phyloP scores from a whole-genome alignment of 108 stramenopile genomes.

The Epithemia pelagica region DNA sequence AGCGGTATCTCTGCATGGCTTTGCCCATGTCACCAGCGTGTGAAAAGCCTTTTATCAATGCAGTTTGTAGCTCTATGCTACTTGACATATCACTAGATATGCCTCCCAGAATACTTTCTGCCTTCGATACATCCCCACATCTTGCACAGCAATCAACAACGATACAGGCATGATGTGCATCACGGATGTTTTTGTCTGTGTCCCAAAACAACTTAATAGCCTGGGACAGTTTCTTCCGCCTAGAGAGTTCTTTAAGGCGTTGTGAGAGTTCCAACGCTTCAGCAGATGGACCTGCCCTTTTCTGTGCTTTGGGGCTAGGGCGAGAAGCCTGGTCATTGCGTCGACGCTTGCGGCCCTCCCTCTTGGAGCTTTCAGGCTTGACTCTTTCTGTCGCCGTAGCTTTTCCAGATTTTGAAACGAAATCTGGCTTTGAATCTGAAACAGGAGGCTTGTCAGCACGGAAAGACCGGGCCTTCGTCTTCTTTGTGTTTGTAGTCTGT shows the following conservation, averaged over 20 bases:
- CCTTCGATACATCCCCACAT: slow-evolving; percentile 59
- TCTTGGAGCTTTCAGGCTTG: too few relatives aligned
- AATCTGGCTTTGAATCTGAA: too few relatives aligned
- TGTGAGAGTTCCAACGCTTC: slow-evolving; percentile 58
- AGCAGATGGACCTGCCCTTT: slow-evolving; percentile 23
- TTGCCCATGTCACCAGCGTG: slow-evolving; percentile 63
- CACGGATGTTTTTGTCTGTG: slow-evolving; percentile 42
- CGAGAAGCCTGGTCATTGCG: too few relatives aligned
- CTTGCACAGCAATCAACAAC: slow-evolving; percentile 74
- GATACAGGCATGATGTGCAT: slow-evolving; percentile 75
- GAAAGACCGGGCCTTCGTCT: too few relatives aligned
- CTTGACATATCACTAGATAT: slow-evolving; percentile 6
- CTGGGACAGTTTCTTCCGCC: slow-evolving; percentile 57
- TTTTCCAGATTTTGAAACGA: too few relatives aligned
- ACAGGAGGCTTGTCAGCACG: too few relatives aligned
- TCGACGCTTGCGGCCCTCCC: too few relatives aligned
- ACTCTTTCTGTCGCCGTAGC: too few relatives aligned
- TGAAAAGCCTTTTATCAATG: slow-evolving; percentile 68
- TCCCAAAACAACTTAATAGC: slow-evolving; percentile 51
- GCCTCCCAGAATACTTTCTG: slow-evolving; percentile 23
- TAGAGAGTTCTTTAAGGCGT: slow-evolving; percentile 50
- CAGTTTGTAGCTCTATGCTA: slow-evolving; percentile 65
- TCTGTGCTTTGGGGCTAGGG: too few relatives aligned
- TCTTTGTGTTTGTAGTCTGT: too few relatives aligned
- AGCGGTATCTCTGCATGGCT: slow-evolving; percentile 48